Conservation (phyloP, 2,329 filamentous ascomycete genomes). For the Alternaria triticina region DNA sequence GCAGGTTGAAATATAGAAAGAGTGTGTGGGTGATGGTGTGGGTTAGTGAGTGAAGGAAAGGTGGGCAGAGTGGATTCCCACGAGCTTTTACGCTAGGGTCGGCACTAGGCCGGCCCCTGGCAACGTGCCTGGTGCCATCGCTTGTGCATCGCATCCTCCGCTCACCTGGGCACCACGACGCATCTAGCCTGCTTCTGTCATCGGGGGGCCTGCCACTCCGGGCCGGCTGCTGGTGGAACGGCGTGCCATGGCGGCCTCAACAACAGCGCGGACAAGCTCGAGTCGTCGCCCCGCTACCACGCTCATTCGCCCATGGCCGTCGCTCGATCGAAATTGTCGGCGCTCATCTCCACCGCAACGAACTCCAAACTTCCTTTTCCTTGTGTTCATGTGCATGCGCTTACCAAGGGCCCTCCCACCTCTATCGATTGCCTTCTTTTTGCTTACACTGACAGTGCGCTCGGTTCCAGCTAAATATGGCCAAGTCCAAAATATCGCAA, state of each 20-base stretch:
- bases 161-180: slow-evolving; percentile 17
- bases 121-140: slow-evolving; percentile 14
- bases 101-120: slow-evolving; percentile 19
- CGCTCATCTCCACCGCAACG: slow-evolving; percentile 7
- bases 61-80: slow-evolving; percentile 8
- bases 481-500: slow-evolving; percentile 14
- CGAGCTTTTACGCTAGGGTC: slow-evolving; percentile 4
- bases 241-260: slow-evolving; percentile 30
- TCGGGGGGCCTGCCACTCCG: slow-evolving; percentile 24
- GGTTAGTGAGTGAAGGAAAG: slow-evolving; percentile 16
- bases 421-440: neutral
- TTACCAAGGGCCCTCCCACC: neutral
- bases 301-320: slow-evolving; percentile 1
- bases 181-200: slow-evolving; percentile 15
- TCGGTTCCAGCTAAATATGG: slow-evolving; percentile 25
- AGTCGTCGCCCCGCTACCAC: neutral
- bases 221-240: slow-evolving; percentile 29
- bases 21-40: slow-evolving; percentile 24
- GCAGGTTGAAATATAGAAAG: slow-evolving; percentile 29
- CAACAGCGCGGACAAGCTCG: slow-evolving; percentile 9
- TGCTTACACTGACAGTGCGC: slow-evolving; percentile 10
- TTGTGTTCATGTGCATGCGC: neutral
- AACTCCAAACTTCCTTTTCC: slow-evolving; percentile 3
- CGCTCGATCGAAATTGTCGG: neutral
- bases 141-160: slow-evolving; percentile 26